Evolutionary conservation across 305 asterid genomes (phyloP), one percentile per base, ranked within the genome.

Genomic region (Fraxinus dipetala): DNA sequence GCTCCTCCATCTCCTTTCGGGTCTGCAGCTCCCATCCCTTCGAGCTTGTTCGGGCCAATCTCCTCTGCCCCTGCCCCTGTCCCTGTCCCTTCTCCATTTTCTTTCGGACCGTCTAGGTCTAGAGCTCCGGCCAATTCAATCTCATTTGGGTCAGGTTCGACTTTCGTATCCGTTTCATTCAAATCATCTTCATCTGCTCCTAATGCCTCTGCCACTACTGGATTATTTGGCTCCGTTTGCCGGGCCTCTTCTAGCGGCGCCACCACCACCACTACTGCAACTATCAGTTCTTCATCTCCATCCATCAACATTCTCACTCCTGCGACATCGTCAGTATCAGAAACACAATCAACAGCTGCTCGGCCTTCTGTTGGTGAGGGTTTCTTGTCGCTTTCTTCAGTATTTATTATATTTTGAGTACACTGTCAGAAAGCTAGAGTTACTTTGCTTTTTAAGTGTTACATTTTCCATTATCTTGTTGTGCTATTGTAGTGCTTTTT

Each of bases 251-350:
- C 54, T 45, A 45, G 54, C 56, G 18, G 56, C 18, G 5, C 54
- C 54, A 43, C n/a, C 54, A 43, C n/a, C 54, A 43, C 54, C 54
- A 11, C 36, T 6, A 9, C 80, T 24, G 34, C 81, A 16, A 38
- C 76, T 20, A 13, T 83, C 4, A 73, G 81, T 38, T 76, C 86
- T 30, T 84, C 80, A 56, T 5, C 84, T 2, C 76, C 84, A 67
- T 84, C 91, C 28, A 10, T 79, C 38, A 84, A 80, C 76, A 30
- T 81, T 7, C 48, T 83, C 14, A 85, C 85, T 65, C 56, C 56
- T 45, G 56, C 18, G 56, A 13, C 18, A 18, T 45, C 56, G 4
- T 45, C 18, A 45, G 56, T 13, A 45, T 45, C 56, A 45, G 56
- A 45, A 45, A 45, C 56, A 45, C 56, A 13, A 45, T 13, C 56